Percentiles rank a stretch among this genome's conserved stretches.
These are phyloP conservation scores for Moringa oleifera DNA, from an alignment of 345 rosid genomes.

Conservation along the genomic window DNA sequence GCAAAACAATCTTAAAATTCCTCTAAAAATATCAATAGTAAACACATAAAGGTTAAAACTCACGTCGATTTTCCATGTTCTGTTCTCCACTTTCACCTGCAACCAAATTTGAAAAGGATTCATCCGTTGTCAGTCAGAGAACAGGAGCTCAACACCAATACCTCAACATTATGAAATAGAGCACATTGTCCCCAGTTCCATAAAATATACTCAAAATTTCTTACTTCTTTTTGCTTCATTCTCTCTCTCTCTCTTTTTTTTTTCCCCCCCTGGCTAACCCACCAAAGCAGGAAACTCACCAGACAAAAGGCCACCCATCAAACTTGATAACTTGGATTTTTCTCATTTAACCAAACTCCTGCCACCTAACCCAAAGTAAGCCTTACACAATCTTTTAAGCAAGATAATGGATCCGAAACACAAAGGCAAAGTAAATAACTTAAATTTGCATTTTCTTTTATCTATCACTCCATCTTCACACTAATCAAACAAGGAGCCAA, in stretches of 20 bases:
- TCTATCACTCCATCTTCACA: background rate
- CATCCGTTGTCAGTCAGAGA: background rate
- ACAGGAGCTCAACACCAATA: background rate
- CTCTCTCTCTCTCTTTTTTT: no score
- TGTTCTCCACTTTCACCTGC: constrained; percentile 98
- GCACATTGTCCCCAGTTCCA: no score
- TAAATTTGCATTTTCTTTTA: background rate
- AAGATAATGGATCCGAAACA: background rate
- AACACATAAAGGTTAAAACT: constrained; percentile 21
- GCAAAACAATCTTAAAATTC: no score
- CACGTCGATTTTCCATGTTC: constrained; percentile 85
- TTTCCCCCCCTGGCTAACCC: no score
- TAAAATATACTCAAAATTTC: no score
- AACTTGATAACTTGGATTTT: no score
- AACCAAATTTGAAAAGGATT: constrained; percentile 17
- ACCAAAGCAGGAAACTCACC: no score
- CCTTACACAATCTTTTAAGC: background rate
- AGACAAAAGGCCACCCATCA: no score
- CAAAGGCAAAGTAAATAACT: background rate
- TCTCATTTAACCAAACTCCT: background rate
- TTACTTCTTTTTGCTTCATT: no score
- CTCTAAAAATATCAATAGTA: background rate
- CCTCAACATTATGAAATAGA: background rate
- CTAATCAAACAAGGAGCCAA: background rate
- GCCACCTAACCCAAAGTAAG: background rate